Evolutionary conservation across 1,284 basidiomycete species (phyloP), one percentile per base, ranked within the genome.

Genomic region (Malassezia restricta): DNA sequence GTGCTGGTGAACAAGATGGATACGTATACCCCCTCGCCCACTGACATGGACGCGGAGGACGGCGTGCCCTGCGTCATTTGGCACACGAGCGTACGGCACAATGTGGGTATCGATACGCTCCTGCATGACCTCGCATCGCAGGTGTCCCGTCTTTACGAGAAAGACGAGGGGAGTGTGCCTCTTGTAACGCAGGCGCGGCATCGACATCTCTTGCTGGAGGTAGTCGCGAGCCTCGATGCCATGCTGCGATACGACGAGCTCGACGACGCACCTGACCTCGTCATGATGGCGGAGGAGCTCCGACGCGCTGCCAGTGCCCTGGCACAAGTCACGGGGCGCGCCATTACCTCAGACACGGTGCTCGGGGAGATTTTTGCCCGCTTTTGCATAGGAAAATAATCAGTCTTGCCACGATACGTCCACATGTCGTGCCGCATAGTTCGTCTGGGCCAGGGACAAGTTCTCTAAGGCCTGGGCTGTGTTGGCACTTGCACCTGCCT

Each of bases 261-360:
- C 20, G 20, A 24, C 20, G 20, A 24, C 20, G 20, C 58, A 79
- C 76, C 76, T 78, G 83, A 87, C 53, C 75, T 88, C 5, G 85
- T 89, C 2, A 71, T 86, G 8, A 85, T 81, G 3, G 86, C 86
- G 0, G 88, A 91, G 70, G 86, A 88, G 66, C 76, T 91, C 33
- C 80, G 87, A 17, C 86, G 87, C 67, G 87, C 87, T 3, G 83
- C 84, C 0, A 79, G 80, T 51, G 81, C 85, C 6, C 78, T 91
- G n/a, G 87, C 86, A 1, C 81, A 81, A 54, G 80, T 90, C 14
- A 83, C 84, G 4, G 87, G 87, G 2, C 52, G 48, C 68, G 78
- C 24, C 80, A 86, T 55, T 80, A 82, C 46, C 79, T 83, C 29
- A 84, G 59, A 91, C 64, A 85, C 89, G 56, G 78, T 90, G 7